Evolutionary conservation across 352 stramenopile species (phyloP).

Genomic region (Globisporangium viniferum): DNA sequence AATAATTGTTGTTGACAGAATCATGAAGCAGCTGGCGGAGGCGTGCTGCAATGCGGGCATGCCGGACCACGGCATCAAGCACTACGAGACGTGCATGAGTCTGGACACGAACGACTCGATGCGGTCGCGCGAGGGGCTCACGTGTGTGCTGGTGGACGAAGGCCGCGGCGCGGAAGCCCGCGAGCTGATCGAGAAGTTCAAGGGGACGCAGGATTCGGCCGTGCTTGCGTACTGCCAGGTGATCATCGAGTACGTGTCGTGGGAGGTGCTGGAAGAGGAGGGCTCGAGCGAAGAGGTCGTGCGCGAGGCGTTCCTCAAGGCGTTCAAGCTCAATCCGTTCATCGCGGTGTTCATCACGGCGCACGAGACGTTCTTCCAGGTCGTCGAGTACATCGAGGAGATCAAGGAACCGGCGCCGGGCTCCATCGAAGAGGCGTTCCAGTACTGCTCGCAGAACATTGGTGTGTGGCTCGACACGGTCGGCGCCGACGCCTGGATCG

Average conservation of each 20-base stretch:
- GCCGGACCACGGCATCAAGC: conserved; percentile 72
- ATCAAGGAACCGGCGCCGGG: conserved; percentile 65
- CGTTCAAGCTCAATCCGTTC: conserved; percentile 78
- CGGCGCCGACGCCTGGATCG: conserved; percentile 74
- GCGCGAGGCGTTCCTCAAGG: conserved; percentile 60
- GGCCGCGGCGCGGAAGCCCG: conserved; percentile 68
- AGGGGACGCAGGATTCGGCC: conserved; percentile 39
- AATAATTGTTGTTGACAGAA: conserved; percentile 20
- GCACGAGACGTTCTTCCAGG: conserved; percentile 78
- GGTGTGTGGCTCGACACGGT: conserved; percentile 85
- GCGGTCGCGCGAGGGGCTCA: conserved; percentile 63
- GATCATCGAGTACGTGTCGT: conserved; percentile 86
- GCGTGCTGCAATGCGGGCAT: conserved; percentile 72
- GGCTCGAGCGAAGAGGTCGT: conserved; percentile 78
- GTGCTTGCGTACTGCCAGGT: conserved; percentile 82
- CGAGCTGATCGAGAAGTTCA: conserved; percentile 61
- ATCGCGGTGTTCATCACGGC: conserved; percentile 76
- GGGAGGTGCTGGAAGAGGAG: conserved; percentile 83
- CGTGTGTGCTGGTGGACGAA: conserved; percentile 80
- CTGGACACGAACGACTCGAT: conserved; percentile 63
- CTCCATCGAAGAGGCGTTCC: conserved; percentile 83
- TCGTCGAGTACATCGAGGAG: conserved; percentile 82
- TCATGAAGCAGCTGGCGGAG: conserved; percentile 68
- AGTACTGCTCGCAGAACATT: conserved; percentile 78
- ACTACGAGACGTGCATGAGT: conserved; percentile 80